Percentiles rank a stretch among this genome's conserved stretches.
Evolutionary conservation across 1,284 basidiomycete species (phyloP).

Genomic region (Trametes polyzona): DNA sequence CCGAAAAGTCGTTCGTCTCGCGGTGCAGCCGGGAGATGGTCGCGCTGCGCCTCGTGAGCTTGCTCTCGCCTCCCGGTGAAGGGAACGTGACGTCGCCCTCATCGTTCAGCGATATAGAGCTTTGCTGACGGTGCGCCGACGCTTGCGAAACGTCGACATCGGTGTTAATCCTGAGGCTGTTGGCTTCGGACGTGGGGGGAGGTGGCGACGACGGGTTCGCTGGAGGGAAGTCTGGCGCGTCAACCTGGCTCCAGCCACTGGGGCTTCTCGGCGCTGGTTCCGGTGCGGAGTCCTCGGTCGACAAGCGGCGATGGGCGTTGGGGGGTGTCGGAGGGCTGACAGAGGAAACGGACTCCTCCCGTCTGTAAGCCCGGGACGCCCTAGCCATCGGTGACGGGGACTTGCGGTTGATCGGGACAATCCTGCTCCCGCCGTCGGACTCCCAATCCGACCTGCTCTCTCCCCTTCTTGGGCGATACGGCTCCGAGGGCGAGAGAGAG

Average conservation of each 20-base stretch:
- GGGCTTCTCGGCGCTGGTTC: conserved; percentile 25
- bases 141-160: conserved; percentile 34
- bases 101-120: conserved; percentile 45
- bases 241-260: conserved; percentile 39
- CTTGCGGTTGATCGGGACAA: conserved; percentile 65
- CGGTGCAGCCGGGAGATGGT: conserved; percentile 37
- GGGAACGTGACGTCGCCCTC: conserved; percentile 24
- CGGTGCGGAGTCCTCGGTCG: conserved; percentile 25
- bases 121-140: conserved; percentile 35
- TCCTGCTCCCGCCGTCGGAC: conserved; percentile 60
- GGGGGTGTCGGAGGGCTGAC: conserved; percentile 33
- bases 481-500: conserved; percentile 58
- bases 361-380: conserved; percentile 49
- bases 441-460: conserved; percentile 52
- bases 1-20: conserved; percentile 46
- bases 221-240: conserved; percentile 44
- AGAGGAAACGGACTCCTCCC: conserved; percentile 33
- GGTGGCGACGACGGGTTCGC: conserved; percentile 48
- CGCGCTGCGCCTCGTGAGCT: conserved; percentile 39
- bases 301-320: conserved; percentile 24
- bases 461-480: conserved; percentile 20
- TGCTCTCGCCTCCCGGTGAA: conserved; percentile 33
- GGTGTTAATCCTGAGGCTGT: conserved; percentile 19
- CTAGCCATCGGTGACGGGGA: conserved; percentile 76
- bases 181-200: conserved; percentile 43